Base-by-base conservation (phyloP, 2,329 filamentous ascomycete species). In the Pyrenophora graminea region DNA sequence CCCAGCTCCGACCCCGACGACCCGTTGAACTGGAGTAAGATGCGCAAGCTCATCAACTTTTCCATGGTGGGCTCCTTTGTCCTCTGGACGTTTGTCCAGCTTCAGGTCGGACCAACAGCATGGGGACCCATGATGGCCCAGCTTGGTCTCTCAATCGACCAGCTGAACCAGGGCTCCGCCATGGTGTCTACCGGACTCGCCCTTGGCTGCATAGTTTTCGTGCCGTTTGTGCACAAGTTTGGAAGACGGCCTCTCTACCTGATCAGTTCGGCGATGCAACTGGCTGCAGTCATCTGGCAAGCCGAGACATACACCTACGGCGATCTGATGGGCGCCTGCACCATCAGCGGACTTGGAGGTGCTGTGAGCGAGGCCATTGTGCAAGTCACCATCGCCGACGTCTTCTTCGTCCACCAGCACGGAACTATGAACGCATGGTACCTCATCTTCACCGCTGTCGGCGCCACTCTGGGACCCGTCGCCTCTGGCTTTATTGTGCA, bases 371-470 rank as follows among this genome's bases (percentile, higher is more conserved):
- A 81, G 58, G 68, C 69, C 0, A 64, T 80, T 21, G 74, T 79
- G 0, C 77, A 79, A 47, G 76, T 80, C 64, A 80, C 77, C 0
- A 72, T 80, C 9, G 72, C 74, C 9, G 78, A 80, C 55, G 45
- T 81, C 37, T 80, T 76, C 62, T 80, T 80, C 50, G 70, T 80
- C 3, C 78, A 80, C 43, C 68, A 81, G 45, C 70, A 76, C 17
- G 79, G 75, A 0, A 63, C 70, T 2, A 77, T 78, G 74, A 83
- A 82, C 51, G 69, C 66, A 0, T 69, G 79, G 9, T 82, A 79
- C 23, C 38, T 68, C 51, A 64, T 77, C 48, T 76, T 70, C 51
- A 70, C 74, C 33, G 70, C 39, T 64, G 68, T 13, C 36, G 73
- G 63, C 41, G 62, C 68, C 1, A 75, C 69, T 6, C 62, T 81